Percentiles rank a stretch among this genome's conserved stretches.
phyloP scores from a whole-genome alignment of 2,329 filamentous ascomycete species.

The Paecilomyces variotii region DNA sequence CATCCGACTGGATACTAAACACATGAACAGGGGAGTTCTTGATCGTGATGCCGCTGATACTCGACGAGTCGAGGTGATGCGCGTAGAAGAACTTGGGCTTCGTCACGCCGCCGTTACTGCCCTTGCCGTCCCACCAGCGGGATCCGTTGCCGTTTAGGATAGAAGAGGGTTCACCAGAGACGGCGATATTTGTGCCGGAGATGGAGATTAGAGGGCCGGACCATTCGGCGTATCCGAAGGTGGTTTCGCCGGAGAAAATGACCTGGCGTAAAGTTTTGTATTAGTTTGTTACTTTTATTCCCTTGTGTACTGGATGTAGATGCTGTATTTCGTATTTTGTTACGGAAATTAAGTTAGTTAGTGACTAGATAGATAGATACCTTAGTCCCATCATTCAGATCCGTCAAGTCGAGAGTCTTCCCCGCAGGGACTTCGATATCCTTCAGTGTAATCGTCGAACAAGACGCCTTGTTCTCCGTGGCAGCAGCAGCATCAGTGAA shows the following conservation, averaged over 20 bases:
- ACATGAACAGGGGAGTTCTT: slow-evolving; percentile 29
- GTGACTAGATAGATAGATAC: slow-evolving; percentile 16
- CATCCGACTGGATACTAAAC: slow-evolving; percentile 38
- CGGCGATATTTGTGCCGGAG: slow-evolving; percentile 48
- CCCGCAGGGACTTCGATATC: slow-evolving; percentile 51
- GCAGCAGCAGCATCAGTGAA: slow-evolving; percentile 46
- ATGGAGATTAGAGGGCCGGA: slow-evolving; percentile 55
- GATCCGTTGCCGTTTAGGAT: slow-evolving; percentile 50
- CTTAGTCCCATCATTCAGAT: slow-evolving; percentile 43
- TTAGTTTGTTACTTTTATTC: background rate
- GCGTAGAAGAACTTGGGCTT: slow-evolving; percentile 59
- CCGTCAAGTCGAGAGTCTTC: slow-evolving; percentile 50
- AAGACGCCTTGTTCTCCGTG: slow-evolving; percentile 43
- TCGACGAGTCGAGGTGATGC: slow-evolving; percentile 21
- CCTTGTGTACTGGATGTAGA: background rate
- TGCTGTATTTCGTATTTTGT: background rate
- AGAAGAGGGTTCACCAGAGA: slow-evolving; percentile 46
- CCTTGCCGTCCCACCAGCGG: slow-evolving; percentile 55
- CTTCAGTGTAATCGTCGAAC: slow-evolving; percentile 47
- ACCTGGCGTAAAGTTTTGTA: slow-evolving; percentile 26
- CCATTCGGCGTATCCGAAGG: slow-evolving; percentile 61
- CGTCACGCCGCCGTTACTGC: slow-evolving; percentile 51
- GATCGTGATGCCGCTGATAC: slow-evolving; percentile 23
- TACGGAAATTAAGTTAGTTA: background rate
- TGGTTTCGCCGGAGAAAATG: slow-evolving; percentile 58